Conservation (phyloP, 805 yeast genomes). For the Yarrowia keelungensis region DNA sequence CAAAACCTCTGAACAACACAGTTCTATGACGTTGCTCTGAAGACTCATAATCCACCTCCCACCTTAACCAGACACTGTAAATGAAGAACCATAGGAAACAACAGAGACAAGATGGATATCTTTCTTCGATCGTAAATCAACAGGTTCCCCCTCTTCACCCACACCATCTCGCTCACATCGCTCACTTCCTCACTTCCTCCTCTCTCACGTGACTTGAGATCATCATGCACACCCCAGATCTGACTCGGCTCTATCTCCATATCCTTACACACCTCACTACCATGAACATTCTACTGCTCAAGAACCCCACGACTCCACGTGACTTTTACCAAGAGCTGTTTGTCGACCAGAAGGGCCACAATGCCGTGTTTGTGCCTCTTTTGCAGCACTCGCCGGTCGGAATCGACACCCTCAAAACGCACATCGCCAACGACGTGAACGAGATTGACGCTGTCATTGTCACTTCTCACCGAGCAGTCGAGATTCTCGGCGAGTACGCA, state of each 20-base stretch:
- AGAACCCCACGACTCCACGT: constrained; percentile 70
- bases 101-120: no score
- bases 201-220: constrained; percentile 12
- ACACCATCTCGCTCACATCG: no score
- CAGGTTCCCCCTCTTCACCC: no score
- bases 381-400: constrained; percentile 68
- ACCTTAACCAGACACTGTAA: no score
- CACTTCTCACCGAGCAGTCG: constrained; percentile 92
- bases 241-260: constrained; percentile 7
- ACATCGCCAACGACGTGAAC: constrained; percentile 56
- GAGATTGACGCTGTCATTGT: constrained; percentile 64
- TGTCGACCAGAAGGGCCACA: constrained; percentile 48
- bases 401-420: constrained; percentile 55
- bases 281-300: constrained; percentile 57
- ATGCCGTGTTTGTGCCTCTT: constrained; percentile 72
- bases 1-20: no score
- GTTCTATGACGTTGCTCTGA: no score
- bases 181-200: no score
- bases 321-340: constrained; percentile 69
- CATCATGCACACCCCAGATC: constrained; percentile 25
- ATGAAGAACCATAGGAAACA: no score
- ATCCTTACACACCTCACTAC: neutral
- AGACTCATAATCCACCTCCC: no score
- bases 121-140: no score
- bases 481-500: constrained; percentile 53